These are phyloP conservation scores for Murraya koenigii DNA, from an alignment of 345 rosid species.

Conservation along the genomic window DNA sequence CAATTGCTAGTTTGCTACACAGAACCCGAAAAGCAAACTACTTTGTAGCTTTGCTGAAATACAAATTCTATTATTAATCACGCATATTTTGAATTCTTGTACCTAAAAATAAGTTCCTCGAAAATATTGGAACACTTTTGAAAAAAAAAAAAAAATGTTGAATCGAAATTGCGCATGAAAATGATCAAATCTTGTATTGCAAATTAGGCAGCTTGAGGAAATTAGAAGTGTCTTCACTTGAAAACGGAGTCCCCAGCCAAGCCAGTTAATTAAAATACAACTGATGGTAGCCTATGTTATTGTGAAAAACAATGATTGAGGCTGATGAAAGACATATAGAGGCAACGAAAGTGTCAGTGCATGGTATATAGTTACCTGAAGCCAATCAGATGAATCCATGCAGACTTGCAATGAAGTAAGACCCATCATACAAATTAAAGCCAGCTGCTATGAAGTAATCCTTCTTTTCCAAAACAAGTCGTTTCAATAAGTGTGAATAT, in stretches of 20 bases:
- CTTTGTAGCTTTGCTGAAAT: neutral
- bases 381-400: conserved; percentile 96
- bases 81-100: neutral
- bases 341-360: conserved; percentile 7
- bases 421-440: conserved; percentile 36
- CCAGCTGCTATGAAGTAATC: neutral
- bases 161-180: neutral
- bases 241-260: neutral
- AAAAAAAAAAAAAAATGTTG: neutral
- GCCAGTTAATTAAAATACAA: neutral
- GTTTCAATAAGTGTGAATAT: neutral
- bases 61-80: neutral
- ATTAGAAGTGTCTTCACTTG: neutral
- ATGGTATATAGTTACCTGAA: conserved; percentile 52
- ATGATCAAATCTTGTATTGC: neutral
- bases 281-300: neutral
- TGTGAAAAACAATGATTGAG: neutral
- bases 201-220: neutral
- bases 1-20: conserved; percentile 6
- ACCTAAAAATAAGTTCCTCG: neutral
- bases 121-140: neutral
- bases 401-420: conserved; percentile 83
- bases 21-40: conserved; percentile 6
- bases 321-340: neutral
- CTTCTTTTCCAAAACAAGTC: neutral